These are phyloP conservation scores for Coemansia sp. DNA, from an alignment of 192 early-diverging fungal genomes.

Conservation along the genomic window DNA sequence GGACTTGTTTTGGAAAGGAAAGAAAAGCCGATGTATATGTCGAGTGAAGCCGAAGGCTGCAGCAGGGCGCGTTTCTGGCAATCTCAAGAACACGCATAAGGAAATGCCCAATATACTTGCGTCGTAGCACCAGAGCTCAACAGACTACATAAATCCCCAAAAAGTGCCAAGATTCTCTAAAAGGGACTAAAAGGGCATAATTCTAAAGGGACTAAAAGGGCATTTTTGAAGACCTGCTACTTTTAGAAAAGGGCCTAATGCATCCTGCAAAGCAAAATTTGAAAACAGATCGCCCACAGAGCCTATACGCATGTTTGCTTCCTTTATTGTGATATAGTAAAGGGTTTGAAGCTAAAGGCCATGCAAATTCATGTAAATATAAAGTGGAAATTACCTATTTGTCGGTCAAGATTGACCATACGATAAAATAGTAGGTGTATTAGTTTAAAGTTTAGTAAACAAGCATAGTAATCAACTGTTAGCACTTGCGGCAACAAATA, in stretches of 20 bases:
- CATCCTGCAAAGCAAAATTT: neutral
- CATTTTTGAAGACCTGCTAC: neutral
- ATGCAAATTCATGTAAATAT: neutral
- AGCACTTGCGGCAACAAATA: neutral
- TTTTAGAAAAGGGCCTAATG: no score
- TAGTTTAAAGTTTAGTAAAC: neutral
- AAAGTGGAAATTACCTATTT: neutral
- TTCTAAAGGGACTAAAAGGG: neutral
- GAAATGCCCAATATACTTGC: no score
- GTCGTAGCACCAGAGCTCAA: no score
- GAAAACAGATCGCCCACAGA: neutral
- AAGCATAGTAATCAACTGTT: neutral
- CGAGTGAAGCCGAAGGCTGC: no score
- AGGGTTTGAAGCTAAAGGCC: neutral
- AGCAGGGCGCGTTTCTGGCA: no score
- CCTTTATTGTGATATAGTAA: neutral
- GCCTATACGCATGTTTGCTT: neutral
- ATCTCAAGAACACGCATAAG: no score
- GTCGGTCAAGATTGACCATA: conserved; percentile 1
- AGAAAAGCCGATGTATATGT: no score
- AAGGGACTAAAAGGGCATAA: neutral
- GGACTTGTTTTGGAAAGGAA: no score
- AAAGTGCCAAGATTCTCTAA: no score
- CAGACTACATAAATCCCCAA: no score
- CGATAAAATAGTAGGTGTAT: neutral